These are phyloP conservation scores for Talaromyces stipitatus DNA, from an alignment of 495 filamentous ascomycete genomes.

Conservation along the genomic window DNA sequence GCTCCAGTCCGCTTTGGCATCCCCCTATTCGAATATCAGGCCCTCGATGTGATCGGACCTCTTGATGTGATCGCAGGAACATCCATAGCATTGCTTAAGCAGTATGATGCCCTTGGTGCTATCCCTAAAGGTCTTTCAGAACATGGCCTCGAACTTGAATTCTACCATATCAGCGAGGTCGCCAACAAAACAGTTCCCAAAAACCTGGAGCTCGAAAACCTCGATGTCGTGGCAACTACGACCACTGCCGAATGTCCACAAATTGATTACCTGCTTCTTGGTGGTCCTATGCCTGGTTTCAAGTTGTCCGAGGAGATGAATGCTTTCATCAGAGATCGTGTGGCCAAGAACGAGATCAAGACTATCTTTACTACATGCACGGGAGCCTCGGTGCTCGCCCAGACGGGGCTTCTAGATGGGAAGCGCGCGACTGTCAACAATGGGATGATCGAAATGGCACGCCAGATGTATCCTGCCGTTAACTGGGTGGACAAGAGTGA, in stretches of 20 bases:
- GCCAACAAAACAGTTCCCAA: slow-evolving; percentile 12
- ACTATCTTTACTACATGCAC: slow-evolving; percentile 55
- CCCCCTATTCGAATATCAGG: slow-evolving; percentile 20
- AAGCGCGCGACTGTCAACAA: slow-evolving; percentile 46
- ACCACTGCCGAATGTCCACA: slow-evolving; percentile 17
- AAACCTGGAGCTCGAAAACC: slow-evolving; percentile 9
- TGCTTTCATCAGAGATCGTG: slow-evolving; percentile 5
- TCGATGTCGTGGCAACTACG: slow-evolving; percentile 16
- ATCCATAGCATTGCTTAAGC: neutral
- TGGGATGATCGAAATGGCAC: neutral
- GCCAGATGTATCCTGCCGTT: neutral
- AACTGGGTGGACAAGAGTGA: slow-evolving; percentile 7
- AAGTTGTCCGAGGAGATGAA: slow-evolving; percentile 1
- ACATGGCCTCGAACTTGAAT: slow-evolving; percentile 14
- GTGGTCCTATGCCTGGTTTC: slow-evolving; percentile 12
- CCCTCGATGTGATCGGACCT: slow-evolving; percentile 24
- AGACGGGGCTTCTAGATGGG: slow-evolving; percentile 50
- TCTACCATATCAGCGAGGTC: slow-evolving; percentile 26
- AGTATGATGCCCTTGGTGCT: neutral
- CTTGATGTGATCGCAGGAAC: slow-evolving; percentile 19
- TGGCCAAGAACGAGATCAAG: slow-evolving; percentile 18
- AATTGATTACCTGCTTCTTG: slow-evolving; percentile 21
- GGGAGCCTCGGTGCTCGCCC: slow-evolving; percentile 43
- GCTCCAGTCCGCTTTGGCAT: slow-evolving; percentile 19
- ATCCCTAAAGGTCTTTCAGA: neutral